Evolutionary conservation across 78 protist genomes (phyloP), one percentile per base, ranked within the genome.

Genomic region (Ministeria vibrans): DNA sequence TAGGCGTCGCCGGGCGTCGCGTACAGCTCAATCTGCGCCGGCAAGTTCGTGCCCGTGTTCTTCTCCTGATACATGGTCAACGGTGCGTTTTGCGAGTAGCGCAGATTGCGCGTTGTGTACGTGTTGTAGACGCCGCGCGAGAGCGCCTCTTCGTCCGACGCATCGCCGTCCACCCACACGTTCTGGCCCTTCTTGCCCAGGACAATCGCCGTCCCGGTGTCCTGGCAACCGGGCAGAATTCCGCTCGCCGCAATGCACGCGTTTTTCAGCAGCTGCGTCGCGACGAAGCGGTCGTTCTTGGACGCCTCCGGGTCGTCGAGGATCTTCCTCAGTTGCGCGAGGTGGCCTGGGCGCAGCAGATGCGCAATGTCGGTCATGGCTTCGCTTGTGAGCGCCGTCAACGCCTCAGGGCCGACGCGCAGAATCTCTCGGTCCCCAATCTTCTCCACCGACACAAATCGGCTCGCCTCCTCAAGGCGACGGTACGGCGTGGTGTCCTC

Each of bases 21-120:
- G 72, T 43, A 75, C 36, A 92, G 11, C 44, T 92, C 96, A 59
- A 92, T 73, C 83, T 91, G 92, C 20, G 94, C 96, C 0, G 96
- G 96, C n/a, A 93, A 82, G 87, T 93, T 93, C 73, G 55, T 44
- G 51, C 88, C 86, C 1, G 96, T 93, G 88, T 93, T 93, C 44
- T 2, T 62, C 84, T 93, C 94, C 23, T 30, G 34, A 80, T 46
- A 93, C 93, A 93, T 91, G 70, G 77, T 83, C 46, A 88, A 51
- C 30, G 96, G 96, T 5, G 94, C 87, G 2, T 89, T 91, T 70
- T 89, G 96, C 25, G 89, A 83, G 83, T 92, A 92, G 70, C 96
- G 86, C 43, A 93, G 84, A 82, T 91, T 93, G 38, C 64, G 71
- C 27, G 51, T n/a, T 20, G 91, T 86, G 82, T 91, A 93, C 25